Evolutionary conservation across 164 flowering plant genomes (phyloP).

Genomic region (Cinnamomum micranthum): DNA sequence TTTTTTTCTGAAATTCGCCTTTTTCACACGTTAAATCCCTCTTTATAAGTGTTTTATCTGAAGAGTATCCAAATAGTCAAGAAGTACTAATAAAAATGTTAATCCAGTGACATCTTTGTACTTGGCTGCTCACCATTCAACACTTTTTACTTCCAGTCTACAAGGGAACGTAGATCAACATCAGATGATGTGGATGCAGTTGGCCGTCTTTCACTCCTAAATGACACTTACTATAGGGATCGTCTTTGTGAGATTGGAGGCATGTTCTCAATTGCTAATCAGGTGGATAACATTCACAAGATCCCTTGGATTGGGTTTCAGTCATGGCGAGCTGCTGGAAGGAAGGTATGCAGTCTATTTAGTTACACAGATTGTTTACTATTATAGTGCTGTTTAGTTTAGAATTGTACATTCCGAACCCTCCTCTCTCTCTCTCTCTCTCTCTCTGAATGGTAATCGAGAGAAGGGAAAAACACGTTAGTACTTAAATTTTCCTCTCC

Average conservation of each 20-base stretch:
- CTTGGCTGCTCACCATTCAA: slow-evolving; percentile 10
- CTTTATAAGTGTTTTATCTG: neutral
- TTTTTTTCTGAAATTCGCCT: neutral
- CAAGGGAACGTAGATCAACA: slow-evolving; percentile 50
- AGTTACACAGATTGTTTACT: neutral
- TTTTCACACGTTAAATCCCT: neutral
- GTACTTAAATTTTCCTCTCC: too few species aligned
- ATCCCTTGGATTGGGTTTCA: slow-evolving; percentile 99
- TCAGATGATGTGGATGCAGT: slow-evolving; percentile 98
- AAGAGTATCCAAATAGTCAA: neutral
- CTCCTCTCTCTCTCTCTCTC: too few species aligned
- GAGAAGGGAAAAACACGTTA: too few species aligned
- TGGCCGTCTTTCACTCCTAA: slow-evolving; percentile 67
- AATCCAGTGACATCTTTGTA: neutral
- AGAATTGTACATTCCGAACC: too few species aligned
- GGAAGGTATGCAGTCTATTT: slow-evolving; percentile 45
- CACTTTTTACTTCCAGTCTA: slow-evolving; percentile 44
- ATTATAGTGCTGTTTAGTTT: neutral
- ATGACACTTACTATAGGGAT: slow-evolving; percentile 62
- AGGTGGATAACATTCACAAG: slow-evolving; percentile 74
- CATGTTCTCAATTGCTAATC: slow-evolving; percentile 86
- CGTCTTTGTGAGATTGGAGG: slow-evolving; percentile 90
- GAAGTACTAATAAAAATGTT: too few species aligned
- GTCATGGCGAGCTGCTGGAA: slow-evolving; percentile 93
- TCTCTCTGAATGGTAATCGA: too few species aligned